phyloP scores from a whole-genome alignment of 805 yeast genomes.

The Candida nanaspora region DNA sequence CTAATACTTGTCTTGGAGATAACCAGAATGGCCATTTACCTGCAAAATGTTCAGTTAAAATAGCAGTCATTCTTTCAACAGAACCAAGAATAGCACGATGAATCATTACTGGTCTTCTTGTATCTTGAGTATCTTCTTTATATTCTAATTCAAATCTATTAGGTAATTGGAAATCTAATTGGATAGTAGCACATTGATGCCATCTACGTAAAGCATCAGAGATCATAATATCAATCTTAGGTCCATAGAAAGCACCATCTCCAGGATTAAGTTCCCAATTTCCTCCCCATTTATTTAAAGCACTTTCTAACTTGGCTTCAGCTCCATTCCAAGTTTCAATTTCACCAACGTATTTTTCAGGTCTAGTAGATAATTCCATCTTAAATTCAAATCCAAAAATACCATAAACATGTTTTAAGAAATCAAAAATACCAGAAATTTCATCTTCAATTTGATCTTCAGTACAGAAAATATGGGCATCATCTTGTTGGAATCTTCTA shows the following conservation, averaged over 20 bases:
- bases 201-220: slow-evolving; percentile 92
- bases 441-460: slow-evolving; percentile 85
- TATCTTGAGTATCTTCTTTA: slow-evolving; percentile 52
- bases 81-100: slow-evolving; percentile 99
- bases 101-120: slow-evolving; percentile 93
- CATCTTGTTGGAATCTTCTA: slow-evolving; percentile 98
- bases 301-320: slow-evolving; percentile 74
- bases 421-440: slow-evolving; percentile 78
- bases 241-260: slow-evolving; percentile 96
- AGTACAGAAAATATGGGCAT: slow-evolving; percentile 96
- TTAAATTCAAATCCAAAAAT: slow-evolving; percentile 90
- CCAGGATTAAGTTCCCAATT: slow-evolving; percentile 91
- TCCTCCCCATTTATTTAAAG: slow-evolving; percentile 81
- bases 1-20: slow-evolving; percentile 96
- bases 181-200: slow-evolving; percentile 99
- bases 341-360: slow-evolving; percentile 94
- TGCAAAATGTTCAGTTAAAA: slow-evolving; percentile 94
- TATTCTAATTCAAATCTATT: slow-evolving; percentile 85
- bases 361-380: slow-evolving; percentile 96
- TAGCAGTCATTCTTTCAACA: slow-evolving; percentile 98
- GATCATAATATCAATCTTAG: slow-evolving; percentile 94
- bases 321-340: slow-evolving; percentile 91
- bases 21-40: slow-evolving; percentile 99
- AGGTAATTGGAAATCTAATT: slow-evolving; percentile 97
- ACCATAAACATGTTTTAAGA: slow-evolving; percentile 80